Base-by-base conservation (phyloP, 2,329 filamentous ascomycete genomes). In the Albophoma yamanashiensis region DNA sequence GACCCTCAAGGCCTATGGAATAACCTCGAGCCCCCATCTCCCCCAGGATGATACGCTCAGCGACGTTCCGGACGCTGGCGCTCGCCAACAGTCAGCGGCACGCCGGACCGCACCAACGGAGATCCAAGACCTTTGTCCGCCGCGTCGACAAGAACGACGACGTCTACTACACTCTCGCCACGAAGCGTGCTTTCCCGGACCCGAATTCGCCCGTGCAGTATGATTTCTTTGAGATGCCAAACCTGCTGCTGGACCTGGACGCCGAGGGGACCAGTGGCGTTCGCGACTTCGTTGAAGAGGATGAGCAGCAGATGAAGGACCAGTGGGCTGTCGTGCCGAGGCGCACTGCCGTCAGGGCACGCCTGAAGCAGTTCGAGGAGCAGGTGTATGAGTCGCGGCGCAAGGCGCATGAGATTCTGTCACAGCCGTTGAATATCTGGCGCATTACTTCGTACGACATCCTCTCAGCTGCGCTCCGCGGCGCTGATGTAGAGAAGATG, bases 171-270 rank as follows among this genome's bases (percentile, higher is more conserved):
- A 65, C 63, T 12, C 27, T 69, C 55, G 55, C 60, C 45, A 69
- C 67, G 59, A 67, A 59, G 47, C 53, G 60, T 4, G 36, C 43
- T 1, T 52, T 57, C 12, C 39, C 52, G 20, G 20, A 60, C 2
- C 60, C 65, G 3, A 65, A 66, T 36, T 38, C 34, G 0, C 61
- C 64, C 1, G 56, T 55, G 9, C 47, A 66, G 12, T 40, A 65
- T 55, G 65, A 71, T n/a, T 71, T 75, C 61, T 76, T 77, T 62
- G 67, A 77, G 31, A 69, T 79, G 47, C 74, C 78, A 15, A 59
- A 73, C 22, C 62, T 79, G 14, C 67, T 83, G 3, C 72, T 84
- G 45, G 79, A 84, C 61, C 78, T 85, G 45, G 82, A 84, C 63
- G 77, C 78, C 53, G 74, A 78, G 62, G 73, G 76, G 25, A 76